A percentile compares a stretch with the other conserved stretches of the same genome.
phyloP scores from a whole-genome alignment of 768 basidiomycete species.

The Pholiota microspora region DNA sequence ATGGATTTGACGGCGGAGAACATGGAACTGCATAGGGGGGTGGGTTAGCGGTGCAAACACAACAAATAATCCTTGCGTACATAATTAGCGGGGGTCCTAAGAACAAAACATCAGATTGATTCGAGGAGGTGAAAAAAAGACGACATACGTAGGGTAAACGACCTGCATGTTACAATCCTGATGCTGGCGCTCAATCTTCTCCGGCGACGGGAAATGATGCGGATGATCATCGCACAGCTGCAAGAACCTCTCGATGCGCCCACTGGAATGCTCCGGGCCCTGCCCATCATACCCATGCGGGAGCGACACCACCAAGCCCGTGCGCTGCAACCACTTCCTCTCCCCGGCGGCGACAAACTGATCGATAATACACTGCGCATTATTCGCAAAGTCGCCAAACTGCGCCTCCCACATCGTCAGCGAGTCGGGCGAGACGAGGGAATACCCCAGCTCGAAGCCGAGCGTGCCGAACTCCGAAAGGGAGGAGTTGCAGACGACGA shows the following conservation, averaged over 20 bases:
- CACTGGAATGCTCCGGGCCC: constrained; percentile 97
- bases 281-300: constrained; percentile 99
- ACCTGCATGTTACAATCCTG: constrained; percentile 99
- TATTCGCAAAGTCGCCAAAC: constrained; percentile 98
- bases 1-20: constrained; percentile 93
- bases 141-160: constrained; percentile 87
- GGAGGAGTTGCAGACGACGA: constrained; percentile 95
- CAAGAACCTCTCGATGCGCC: constrained; percentile 92
- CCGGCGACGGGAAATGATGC: constrained; percentile 78
- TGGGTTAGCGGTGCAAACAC: neutral
- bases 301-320: constrained; percentile 82
- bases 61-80: constrained; percentile 34
- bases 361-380: constrained; percentile 96
- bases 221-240: constrained; percentile 99
- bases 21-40: constrained; percentile 71
- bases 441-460: constrained; percentile 98
- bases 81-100: constrained; percentile 92
- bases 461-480: constrained; percentile 93
- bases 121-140: neutral
- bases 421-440: constrained; percentile 90
- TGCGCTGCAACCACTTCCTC: constrained; percentile 95
- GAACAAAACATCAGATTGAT: constrained; percentile 10
- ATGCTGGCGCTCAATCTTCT: constrained; percentile 92
- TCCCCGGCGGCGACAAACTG: constrained; percentile 98
- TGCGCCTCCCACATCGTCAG: constrained; percentile 99